Evolutionary conservation across 768 basidiomycete species (phyloP).

Genomic region (Sarcodon sp.): DNA sequence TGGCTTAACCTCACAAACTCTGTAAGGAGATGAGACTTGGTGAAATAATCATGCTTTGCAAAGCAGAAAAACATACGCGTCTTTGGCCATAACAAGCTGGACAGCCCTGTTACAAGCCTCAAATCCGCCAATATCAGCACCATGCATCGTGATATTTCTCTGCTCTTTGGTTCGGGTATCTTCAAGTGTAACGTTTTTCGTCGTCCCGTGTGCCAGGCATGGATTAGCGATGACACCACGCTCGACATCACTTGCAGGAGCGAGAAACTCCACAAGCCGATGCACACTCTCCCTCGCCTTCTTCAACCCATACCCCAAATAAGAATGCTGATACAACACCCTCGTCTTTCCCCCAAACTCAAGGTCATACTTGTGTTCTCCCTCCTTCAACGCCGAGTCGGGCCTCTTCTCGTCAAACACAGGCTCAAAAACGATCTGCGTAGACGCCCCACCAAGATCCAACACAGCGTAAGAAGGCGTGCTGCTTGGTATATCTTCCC

Average conservation of each 20-base stretch:
- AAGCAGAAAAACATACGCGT: conserved; percentile 50
- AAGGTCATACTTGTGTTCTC: conserved; percentile 87
- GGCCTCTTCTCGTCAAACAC: conserved; percentile 30
- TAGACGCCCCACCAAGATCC: conserved; percentile 93
- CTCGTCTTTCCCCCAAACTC: conserved; percentile 57
- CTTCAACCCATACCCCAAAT: conserved; percentile 95
- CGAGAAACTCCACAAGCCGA: conserved; percentile 82
- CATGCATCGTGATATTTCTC: conserved; percentile 75
- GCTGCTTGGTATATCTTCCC: conserved; percentile 30
- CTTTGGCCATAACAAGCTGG: conserved; percentile 88
- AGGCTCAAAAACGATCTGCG: conserved; percentile 96
- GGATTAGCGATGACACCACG: conserved; percentile 52
- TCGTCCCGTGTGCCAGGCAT: conserved; percentile 63
- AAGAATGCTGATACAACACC: conserved; percentile 92
- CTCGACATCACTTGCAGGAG: conserved; percentile 20
- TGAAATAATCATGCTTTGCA: background rate
- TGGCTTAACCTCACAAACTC: conserved; percentile 82
- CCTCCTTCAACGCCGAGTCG: conserved; percentile 40
- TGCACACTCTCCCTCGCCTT: conserved; percentile 75
- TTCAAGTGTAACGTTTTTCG: conserved; percentile 50
- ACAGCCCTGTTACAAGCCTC: conserved; percentile 78
- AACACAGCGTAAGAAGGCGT: conserved; percentile 75
- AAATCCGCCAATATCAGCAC: conserved; percentile 71
- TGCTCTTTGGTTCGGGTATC: conserved; percentile 23
- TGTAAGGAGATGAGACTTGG: conserved; percentile 12